These are phyloP conservation scores for Biancaea sappan DNA, from an alignment of 306 rosid species.

Conservation along the genomic window DNA sequence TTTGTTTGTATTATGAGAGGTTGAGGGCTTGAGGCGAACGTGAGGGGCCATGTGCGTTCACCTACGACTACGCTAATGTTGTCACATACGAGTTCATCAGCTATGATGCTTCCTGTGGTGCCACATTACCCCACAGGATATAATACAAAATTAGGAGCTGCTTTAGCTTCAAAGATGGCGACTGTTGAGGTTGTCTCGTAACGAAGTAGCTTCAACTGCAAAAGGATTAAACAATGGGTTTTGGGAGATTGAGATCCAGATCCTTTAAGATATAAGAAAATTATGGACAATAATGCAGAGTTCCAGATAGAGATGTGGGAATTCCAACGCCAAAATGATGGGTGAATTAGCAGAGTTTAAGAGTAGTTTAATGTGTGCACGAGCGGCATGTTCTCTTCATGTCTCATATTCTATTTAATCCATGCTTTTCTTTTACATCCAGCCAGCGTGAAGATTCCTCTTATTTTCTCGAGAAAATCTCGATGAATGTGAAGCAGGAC, in stretches of 20 bases:
- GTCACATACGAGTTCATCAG: too few relatives aligned
- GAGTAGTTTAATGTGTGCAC: conserved; percentile 33
- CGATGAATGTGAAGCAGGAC: conserved; percentile 18
- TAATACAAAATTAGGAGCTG: conserved; percentile 13
- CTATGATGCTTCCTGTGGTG: conserved; percentile 40
- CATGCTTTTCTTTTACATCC: neutral
- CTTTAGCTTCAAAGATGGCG: conserved; percentile 22
- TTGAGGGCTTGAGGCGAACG: too few relatives aligned
- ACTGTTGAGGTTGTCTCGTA: conserved; percentile 31
- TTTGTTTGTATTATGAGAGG: too few relatives aligned
- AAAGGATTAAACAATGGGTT: conserved; percentile 26
- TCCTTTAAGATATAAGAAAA: conserved; percentile 28
- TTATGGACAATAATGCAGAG: conserved; percentile 21
- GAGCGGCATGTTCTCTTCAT: conserved; percentile 35
- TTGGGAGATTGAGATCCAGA: conserved; percentile 41
- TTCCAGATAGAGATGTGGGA: neutral
- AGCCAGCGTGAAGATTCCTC: neutral
- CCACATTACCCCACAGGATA: conserved; percentile 43
- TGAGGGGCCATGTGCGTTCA: conserved; percentile 48
- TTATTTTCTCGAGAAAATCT: neutral
- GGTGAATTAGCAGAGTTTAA: neutral
- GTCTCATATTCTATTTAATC: conserved; percentile 22
- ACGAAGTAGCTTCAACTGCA: conserved; percentile 25
- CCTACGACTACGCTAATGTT: conserved; percentile 32
- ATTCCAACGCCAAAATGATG: conserved; percentile 27